phyloP scores from a whole-genome alignment of 306 rosid species.

The Rosa rugosa region DNA sequence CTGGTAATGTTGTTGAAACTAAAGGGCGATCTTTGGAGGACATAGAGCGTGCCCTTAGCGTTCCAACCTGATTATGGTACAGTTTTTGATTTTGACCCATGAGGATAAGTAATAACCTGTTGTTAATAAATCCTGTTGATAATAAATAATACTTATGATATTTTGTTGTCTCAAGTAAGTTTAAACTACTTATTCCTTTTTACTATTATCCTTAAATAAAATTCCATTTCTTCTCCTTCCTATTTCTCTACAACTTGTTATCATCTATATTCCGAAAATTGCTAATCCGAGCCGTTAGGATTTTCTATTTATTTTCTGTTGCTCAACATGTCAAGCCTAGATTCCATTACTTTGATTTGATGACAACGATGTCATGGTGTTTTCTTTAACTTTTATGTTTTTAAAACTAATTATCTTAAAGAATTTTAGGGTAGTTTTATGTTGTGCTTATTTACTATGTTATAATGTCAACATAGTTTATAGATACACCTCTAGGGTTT shows the following conservation, averaged over 20 bases:
- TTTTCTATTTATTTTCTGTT: background rate
- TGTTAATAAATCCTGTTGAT: background rate
- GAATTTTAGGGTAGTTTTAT: too few species aligned
- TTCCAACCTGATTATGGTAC: conserved; percentile 43
- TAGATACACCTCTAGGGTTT: too few species aligned
- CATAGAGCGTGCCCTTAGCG: conserved; percentile 74
- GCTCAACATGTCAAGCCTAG: too few species aligned
- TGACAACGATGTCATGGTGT: too few species aligned
- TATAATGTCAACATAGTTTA: too few species aligned
- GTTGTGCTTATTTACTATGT: too few species aligned
- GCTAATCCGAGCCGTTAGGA: background rate
- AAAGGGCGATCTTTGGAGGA: conserved; percentile 96
- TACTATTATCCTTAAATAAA: background rate
- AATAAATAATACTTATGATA: background rate
- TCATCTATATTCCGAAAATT: background rate
- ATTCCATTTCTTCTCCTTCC: background rate
- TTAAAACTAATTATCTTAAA: too few species aligned
- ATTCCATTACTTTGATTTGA: too few species aligned
- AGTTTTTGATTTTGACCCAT: background rate
- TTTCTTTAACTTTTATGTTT: too few species aligned
- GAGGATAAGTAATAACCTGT: background rate
- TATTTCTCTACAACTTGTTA: background rate
- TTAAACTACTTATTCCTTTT: background rate
- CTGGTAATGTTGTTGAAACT: conserved; percentile 85
- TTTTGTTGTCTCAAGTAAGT: background rate